Evolutionary conservation across 345 rosid species (phyloP).

Genomic region (Xanthoceras sorbifolium): DNA sequence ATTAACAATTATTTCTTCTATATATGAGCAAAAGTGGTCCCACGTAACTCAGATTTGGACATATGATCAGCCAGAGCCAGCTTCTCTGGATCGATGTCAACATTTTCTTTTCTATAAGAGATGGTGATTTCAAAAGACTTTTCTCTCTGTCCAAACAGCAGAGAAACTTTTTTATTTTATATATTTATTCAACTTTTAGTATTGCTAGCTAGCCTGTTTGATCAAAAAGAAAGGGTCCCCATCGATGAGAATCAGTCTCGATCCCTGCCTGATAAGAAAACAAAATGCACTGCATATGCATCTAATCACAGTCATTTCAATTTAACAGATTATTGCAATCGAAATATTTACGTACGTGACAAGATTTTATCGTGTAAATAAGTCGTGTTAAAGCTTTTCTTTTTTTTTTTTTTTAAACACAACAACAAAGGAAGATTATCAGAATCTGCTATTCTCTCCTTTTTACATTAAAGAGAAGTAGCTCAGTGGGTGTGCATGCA

Average conservation of each 20-base stretch:
- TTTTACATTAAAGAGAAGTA: neutral
- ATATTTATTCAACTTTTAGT: neutral
- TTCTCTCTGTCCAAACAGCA: neutral
- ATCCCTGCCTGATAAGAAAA: too few species aligned
- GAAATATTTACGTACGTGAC: too few species aligned
- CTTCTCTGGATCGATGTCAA: neutral
- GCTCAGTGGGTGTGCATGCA: neutral
- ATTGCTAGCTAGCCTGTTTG: neutral
- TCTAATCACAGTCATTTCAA: too few species aligned
- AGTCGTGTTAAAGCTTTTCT: too few species aligned
- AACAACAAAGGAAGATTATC: neutral
- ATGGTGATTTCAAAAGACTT: neutral
- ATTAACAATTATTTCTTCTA: too few species aligned
- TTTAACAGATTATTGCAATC: too few species aligned
- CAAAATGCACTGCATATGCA: too few species aligned
- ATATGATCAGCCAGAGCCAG: too few species aligned
- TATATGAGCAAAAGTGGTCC: slow-evolving; percentile 1
- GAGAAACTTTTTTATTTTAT: neutral
- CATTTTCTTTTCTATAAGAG: neutral
- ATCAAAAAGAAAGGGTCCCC: neutral
- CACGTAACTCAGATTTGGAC: neutral
- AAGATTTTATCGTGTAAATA: too few species aligned
- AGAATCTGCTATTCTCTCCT: neutral
- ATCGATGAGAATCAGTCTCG: neutral
- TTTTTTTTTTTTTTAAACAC: too few species aligned